These are phyloP conservation scores for Hippophae tibetana DNA, from an alignment of 306 rosid species.

Conservation along the genomic window DNA sequence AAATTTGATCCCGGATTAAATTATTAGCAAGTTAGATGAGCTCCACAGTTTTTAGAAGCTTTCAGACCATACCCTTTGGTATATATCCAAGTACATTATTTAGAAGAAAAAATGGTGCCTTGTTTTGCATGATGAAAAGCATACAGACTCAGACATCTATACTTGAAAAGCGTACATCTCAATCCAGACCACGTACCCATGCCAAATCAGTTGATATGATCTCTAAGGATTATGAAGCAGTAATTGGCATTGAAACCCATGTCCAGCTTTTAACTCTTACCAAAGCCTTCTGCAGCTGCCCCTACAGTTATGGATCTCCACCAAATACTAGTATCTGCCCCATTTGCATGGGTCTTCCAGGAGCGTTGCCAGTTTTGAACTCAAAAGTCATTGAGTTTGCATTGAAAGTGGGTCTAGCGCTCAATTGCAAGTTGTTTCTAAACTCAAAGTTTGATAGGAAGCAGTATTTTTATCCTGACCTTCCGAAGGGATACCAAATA, in stretches of 20 bases:
- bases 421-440: slow-evolving; percentile 68
- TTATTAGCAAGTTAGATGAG: slow-evolving; percentile 35
- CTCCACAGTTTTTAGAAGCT: slow-evolving; percentile 50
- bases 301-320: slow-evolving; percentile 63
- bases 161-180: slow-evolving; percentile 38
- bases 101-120: slow-evolving; percentile 27
- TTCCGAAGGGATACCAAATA: slow-evolving; percentile 94
- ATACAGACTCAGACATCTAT: slow-evolving; percentile 55
- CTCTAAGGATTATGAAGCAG: slow-evolving; percentile 60
- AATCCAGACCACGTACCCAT: slow-evolving; percentile 32
- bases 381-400: slow-evolving; percentile 68
- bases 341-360: slow-evolving; percentile 93
- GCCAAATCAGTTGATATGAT: slow-evolving; percentile 41
- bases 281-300: slow-evolving; percentile 83
- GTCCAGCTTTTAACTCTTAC: slow-evolving; percentile 86
- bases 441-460: slow-evolving; percentile 92
- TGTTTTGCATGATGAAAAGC: slow-evolving; percentile 41
- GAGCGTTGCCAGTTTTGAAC: slow-evolving; percentile 81
- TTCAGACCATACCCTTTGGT: slow-evolving; percentile 43
- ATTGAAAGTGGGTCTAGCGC: slow-evolving; percentile 71
- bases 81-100: slow-evolving; percentile 40
- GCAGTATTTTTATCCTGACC: slow-evolving; percentile 90
- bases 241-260: slow-evolving; percentile 86
- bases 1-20: slow-evolving; percentile 7
- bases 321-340: slow-evolving; percentile 77